A percentile compares a stretch with the other conserved stretches of the same genome.
Evolutionary conservation across 768 basidiomycete species (phyloP).

Genomic region (Podaxis sp.): DNA sequence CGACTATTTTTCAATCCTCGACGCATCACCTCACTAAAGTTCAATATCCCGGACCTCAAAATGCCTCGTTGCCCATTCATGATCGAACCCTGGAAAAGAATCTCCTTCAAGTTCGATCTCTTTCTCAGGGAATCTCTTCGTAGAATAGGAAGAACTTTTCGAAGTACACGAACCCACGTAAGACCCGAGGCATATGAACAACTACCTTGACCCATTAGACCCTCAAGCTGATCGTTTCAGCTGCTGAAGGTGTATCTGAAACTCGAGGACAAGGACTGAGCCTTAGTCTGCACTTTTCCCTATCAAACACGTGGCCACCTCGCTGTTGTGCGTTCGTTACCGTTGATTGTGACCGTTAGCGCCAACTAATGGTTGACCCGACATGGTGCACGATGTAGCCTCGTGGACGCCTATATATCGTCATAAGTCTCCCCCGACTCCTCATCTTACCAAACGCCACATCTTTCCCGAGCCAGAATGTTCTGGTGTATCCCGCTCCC

Average conservation of each 20-base stretch:
- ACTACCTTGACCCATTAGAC: neutral
- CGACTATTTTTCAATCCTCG: neutral
- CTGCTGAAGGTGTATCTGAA: neutral
- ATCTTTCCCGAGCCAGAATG: conserved; percentile 23
- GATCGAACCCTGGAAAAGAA: too few species aligned
- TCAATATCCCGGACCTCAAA: neutral
- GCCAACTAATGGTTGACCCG: neutral
- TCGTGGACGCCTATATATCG: conserved; percentile 25
- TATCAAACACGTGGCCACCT: conserved; percentile 8
- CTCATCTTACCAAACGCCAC: conserved; percentile 2
- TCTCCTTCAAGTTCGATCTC: neutral
- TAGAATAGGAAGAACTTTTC: neutral
- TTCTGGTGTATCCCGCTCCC: conserved; percentile 24
- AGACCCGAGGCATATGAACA: neutral
- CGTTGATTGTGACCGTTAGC: conserved; percentile 1
- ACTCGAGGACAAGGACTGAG: conserved; percentile 1
- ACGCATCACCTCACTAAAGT: neutral
- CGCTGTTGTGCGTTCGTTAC: neutral
- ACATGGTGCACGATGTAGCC: conserved; percentile 32
- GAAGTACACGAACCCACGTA: neutral
- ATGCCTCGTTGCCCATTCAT: neutral
- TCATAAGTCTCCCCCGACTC: conserved; percentile 1
- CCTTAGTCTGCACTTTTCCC: neutral
- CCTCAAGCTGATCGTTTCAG: neutral
- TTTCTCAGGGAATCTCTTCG: neutral